Conservation (phyloP, 441 rosid genomes). For the Euphorbia corollata region DNA sequence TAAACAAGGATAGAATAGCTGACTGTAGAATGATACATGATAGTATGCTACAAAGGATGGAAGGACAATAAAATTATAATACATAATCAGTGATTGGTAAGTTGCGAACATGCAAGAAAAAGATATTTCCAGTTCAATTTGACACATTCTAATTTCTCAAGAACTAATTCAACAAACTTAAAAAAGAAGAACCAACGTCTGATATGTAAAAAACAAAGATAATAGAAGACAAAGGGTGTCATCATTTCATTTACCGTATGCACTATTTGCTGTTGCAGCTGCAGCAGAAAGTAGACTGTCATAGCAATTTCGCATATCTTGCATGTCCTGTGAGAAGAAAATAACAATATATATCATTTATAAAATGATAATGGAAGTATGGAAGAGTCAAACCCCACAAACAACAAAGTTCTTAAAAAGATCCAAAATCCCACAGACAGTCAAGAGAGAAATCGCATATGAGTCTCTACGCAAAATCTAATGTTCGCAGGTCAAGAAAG, state of each 20-base stretch:
- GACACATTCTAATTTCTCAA: not conserved
- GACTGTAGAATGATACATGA: no score
- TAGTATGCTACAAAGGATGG: no score
- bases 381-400: not conserved
- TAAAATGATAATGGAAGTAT: not conserved
- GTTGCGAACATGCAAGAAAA: not conserved
- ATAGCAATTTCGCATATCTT: conserved; percentile 76
- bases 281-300: conserved; percentile 96
- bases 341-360: not conserved
- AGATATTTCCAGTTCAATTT: not conserved
- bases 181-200: not conserved
- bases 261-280: conserved; percentile 89
- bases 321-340: conserved; percentile 65
- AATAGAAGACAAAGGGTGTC: not conserved
- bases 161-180: no score
- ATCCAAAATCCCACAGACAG: not conserved
- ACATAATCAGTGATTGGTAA: not conserved
- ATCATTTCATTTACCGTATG: conserved; percentile 53
- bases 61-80: no score
- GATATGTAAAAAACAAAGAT: conserved; percentile 2
- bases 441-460: not conserved
- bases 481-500: no score
- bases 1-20: not conserved
- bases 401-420: not conserved
- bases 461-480: no score